Evolutionary conservation across 2,329 filamentous ascomycete species (phyloP).

Genomic region (Apiospora saccharicola): DNA sequence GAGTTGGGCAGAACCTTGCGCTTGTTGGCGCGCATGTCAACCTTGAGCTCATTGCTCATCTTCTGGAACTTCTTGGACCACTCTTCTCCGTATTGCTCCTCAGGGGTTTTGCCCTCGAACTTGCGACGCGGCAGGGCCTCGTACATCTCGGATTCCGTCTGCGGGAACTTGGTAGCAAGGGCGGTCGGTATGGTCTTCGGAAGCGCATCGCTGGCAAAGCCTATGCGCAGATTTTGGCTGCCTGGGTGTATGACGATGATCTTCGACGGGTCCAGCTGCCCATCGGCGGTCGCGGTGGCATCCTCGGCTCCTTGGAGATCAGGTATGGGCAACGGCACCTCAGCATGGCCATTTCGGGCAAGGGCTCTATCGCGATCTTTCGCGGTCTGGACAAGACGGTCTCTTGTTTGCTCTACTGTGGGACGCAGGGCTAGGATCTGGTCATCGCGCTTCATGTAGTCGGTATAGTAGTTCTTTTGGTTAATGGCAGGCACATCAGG

Average conservation of each 20-base stretch:
- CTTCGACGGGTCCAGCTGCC: slow-evolving; percentile 79
- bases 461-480: slow-evolving; percentile 99
- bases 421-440: slow-evolving; percentile 90
- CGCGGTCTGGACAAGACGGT: slow-evolving; percentile 82
- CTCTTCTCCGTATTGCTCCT: slow-evolving; percentile 90
- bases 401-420: slow-evolving; percentile 85
- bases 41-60: slow-evolving; percentile 86
- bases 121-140: slow-evolving; percentile 79
- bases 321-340: slow-evolving; percentile 60
- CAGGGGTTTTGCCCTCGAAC: slow-evolving; percentile 66
- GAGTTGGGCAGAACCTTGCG: slow-evolving; percentile 96
- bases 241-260: slow-evolving; percentile 95
- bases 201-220: slow-evolving; percentile 92
- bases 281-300: slow-evolving; percentile 63
- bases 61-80: slow-evolving; percentile 77
- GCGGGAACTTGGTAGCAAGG: slow-evolving; percentile 78
- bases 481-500: slow-evolving; percentile 93
- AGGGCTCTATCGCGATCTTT: slow-evolving; percentile 88
- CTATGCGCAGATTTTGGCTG: slow-evolving; percentile 93
- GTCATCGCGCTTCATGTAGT: slow-evolving; percentile 98
- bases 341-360: slow-evolving; percentile 75
- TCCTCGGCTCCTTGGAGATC: slow-evolving; percentile 67
- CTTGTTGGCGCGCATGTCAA: slow-evolving; percentile 92
- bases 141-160: slow-evolving; percentile 84
- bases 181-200: slow-evolving; percentile 95